phyloP scores from a whole-genome alignment of 495 filamentous ascomycete genomes.

The Penicillium fimorum region DNA sequence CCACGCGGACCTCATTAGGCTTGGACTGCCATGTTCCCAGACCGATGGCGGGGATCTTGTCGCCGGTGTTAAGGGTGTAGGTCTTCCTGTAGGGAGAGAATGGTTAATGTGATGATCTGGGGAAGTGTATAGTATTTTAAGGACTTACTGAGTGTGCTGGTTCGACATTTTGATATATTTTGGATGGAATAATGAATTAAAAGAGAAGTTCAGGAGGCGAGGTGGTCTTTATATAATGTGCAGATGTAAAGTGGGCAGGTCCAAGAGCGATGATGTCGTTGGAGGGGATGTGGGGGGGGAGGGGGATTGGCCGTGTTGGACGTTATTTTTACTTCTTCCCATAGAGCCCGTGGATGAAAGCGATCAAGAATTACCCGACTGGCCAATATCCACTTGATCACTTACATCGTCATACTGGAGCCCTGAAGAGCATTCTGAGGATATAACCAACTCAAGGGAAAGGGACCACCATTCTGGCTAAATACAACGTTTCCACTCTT shows the following conservation, averaged over 20 bases:
- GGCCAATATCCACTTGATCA: background rate
- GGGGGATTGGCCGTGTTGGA: background rate
- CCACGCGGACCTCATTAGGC: slow-evolving; percentile 62
- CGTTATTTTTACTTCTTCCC: background rate
- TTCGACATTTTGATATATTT: slow-evolving; percentile 37
- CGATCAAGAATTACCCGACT: slow-evolving; percentile 5
- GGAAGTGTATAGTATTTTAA: background rate
- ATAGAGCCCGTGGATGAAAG: background rate
- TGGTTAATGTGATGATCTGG: slow-evolving; percentile 6
- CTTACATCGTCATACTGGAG: slow-evolving; percentile 1
- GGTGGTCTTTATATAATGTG: slow-evolving; percentile 10
- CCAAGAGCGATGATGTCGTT: slow-evolving; percentile 32
- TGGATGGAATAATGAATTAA: background rate
- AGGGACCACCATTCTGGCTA: slow-evolving; percentile 18
- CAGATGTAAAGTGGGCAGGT: slow-evolving; percentile 34
- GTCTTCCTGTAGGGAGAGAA: slow-evolving; percentile 46
- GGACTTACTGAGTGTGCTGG: slow-evolving; percentile 44
- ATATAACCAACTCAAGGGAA: background rate
- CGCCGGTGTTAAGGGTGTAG: slow-evolving; percentile 76
- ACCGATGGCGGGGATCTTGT: slow-evolving; percentile 75
- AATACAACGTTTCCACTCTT: slow-evolving; percentile 12
- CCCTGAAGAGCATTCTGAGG: background rate
- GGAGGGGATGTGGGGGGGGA: background rate
- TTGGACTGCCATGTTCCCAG: slow-evolving; percentile 80
- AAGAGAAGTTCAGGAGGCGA: background rate